phyloP scores from a whole-genome alignment of 805 yeast genomes.

The Diddensiella santjacobensis region DNA sequence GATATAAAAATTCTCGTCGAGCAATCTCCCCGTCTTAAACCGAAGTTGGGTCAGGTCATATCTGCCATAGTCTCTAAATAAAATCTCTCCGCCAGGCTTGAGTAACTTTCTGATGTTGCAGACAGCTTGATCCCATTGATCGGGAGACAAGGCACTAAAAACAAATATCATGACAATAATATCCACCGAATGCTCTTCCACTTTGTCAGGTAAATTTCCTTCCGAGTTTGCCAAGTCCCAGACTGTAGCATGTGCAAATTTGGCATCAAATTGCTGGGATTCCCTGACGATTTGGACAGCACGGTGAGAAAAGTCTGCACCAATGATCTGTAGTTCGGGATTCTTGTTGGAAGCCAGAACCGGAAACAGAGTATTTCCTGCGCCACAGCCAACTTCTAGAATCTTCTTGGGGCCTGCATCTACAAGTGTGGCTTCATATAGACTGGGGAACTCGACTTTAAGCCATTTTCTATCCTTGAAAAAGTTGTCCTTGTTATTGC shows the following conservation, averaged over 20 bases:
- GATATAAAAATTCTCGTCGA: conserved; percentile 91
- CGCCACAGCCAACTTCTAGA: conserved; percentile 96
- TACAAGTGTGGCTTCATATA: conserved; percentile 72
- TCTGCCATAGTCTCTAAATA: conserved; percentile 92
- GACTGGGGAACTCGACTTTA: conserved; percentile 84
- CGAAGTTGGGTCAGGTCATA: conserved; percentile 94
- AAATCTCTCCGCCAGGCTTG: conserved; percentile 89
- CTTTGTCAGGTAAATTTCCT: conserved; percentile 73
- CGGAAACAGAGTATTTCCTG: conserved; percentile 95
- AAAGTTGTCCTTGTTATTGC: conserved; percentile 86
- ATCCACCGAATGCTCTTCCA: conserved; percentile 79
- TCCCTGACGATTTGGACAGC: conserved; percentile 83
- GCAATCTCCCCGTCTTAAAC: conserved; percentile 78
- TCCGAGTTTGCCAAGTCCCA: conserved; percentile 90
- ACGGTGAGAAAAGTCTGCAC: conserved; percentile 84
- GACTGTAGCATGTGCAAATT: conserved; percentile 74
- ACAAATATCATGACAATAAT: conserved; percentile 94
- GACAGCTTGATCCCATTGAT: conserved; percentile 84
- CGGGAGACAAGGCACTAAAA: conserved; percentile 86
- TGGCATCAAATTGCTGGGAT: conserved; percentile 55
- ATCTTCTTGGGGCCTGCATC: conserved; percentile 69
- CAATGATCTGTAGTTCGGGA: conserved; percentile 66
- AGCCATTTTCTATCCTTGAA: conserved; percentile 97
- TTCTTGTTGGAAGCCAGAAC: conserved; percentile 79
- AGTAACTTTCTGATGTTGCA: conserved; percentile 63